Base-by-base conservation (phyloP, 306 rosid species). In the Phaseolus lunatus region DNA sequence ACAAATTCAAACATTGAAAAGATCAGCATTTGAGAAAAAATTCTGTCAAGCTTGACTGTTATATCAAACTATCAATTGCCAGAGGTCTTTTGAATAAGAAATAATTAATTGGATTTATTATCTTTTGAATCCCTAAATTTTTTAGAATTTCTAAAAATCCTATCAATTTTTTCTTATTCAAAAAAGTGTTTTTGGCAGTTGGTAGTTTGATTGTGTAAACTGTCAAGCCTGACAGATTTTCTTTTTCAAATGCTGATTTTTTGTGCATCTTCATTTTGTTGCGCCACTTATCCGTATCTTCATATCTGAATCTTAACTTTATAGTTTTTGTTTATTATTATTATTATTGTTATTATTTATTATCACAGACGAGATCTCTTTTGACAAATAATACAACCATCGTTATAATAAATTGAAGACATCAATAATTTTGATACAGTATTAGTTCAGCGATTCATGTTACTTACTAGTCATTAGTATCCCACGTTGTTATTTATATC, bases 271-370 rank as follows among this genome's bases (percentile, higher is more conserved):
- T 47, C 33, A 19, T 52, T 65, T n/a, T 61, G 11, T 31, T 10
- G 29, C 41, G 2, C 23, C 2, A 22, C 45, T 64, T 77, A 33
- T 65, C 62, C 43, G 26, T 13, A n/a, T 50, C 13, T 37, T 16
- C 62, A 14, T 52, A 44, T 16, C 71, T 44, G 37, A 64, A 70
- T 48, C 59, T 75, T 61, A 77, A 31, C 69, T 33, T 64, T 18
- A 15, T 61, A 59, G 78, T 53, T 39, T 26, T 52, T 53, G 19
- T 2, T 33, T 49, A 13, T 44, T 3, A 3, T 27, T 52, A 31
- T 31, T 31, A 31, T 31, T 31, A 31, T 31, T 31, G 5, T 31
- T 31, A 5, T 31, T 31, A 29, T n/a, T 29, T 2, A 29, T 29
- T 29, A 56, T 58, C 27, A 13, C 39, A 16, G 37, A 35, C 44